These are phyloP conservation scores for Gossypium herbaceum DNA, from an alignment of 345 rosid genomes.

Conservation along the genomic window DNA sequence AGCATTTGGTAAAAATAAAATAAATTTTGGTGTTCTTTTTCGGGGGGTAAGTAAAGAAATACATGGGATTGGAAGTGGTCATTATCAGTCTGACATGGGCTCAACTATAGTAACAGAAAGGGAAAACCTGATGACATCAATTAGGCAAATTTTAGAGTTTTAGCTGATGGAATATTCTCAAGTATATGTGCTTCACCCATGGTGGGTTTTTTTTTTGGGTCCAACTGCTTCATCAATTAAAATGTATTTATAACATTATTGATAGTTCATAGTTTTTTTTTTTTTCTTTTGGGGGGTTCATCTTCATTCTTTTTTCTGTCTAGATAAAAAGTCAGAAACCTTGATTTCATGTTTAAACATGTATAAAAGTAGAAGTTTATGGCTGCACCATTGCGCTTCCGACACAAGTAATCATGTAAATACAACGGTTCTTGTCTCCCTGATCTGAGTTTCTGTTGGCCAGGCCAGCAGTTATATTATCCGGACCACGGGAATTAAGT, in stretches of 20 bases:
- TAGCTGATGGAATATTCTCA: constrained; percentile 19
- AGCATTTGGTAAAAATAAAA: constrained; percentile 5
- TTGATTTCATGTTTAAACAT: neutral
- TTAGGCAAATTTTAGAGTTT: neutral
- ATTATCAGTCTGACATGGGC: constrained; percentile 18
- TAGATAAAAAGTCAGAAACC: neutral
- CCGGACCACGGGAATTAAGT: no score
- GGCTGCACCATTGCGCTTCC: neutral
- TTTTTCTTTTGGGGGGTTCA: no score
- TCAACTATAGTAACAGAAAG: neutral
- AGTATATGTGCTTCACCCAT: neutral
- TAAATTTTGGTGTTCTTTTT: neutral
- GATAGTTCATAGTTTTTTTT: neutral
- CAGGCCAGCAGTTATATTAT: no score
- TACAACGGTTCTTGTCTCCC: neutral
- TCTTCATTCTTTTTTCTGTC: neutral
- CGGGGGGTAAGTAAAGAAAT: neutral
- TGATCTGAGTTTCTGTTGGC: neutral
- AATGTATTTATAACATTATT: neutral
- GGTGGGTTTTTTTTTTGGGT: neutral
- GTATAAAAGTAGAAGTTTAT: neutral
- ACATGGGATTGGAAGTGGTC: constrained; percentile 2
- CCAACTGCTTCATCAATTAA: neutral
- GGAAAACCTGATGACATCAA: neutral
- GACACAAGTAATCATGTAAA: neutral